phyloP scores from a whole-genome alignment of 495 filamentous ascomycete species.

The Tuber umbilicatum region DNA sequence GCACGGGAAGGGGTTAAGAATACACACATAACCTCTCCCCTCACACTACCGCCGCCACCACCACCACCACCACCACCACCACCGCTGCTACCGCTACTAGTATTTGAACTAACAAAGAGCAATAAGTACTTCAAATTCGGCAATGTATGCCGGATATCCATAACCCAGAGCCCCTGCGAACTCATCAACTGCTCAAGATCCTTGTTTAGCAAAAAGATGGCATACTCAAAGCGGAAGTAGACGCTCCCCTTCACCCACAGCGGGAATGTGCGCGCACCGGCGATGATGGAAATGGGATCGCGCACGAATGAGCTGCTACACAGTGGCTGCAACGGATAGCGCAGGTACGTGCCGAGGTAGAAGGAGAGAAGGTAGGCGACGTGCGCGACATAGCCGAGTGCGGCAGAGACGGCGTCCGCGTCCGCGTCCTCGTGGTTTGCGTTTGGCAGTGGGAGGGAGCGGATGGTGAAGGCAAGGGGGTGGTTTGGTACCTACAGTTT shows the following conservation, averaged over 20 bases:
- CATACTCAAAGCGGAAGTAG: conserved; percentile 87
- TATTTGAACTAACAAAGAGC: conserved; percentile 8
- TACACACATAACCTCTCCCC: background rate
- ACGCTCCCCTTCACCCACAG: conserved; percentile 70
- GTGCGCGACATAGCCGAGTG: conserved; percentile 74
- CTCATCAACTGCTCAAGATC: conserved; percentile 79
- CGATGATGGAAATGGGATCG: conserved; percentile 57
- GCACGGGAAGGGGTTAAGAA: background rate
- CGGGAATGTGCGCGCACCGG: conserved; percentile 59
- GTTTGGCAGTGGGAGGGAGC: conserved; percentile 68
- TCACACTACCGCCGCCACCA: background rate
- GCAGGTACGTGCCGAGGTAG: conserved; percentile 69
- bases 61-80: background rate
- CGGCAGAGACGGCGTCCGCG: conserved; percentile 67
- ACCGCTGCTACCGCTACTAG: background rate
- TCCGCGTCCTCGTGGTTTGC: conserved; percentile 45
- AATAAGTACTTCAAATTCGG: conserved; percentile 82
- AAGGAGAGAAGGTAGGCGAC: conserved; percentile 69
- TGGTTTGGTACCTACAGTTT: conserved; percentile 61
- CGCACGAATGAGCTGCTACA: conserved; percentile 69
- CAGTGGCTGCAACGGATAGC: conserved; percentile 68
- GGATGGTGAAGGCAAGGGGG: conserved; percentile 69
- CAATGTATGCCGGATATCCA: conserved; percentile 84
- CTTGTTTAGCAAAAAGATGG: conserved; percentile 87
- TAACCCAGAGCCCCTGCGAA: conserved; percentile 62